These are phyloP conservation scores for Lodderomyces margitis DNA, from an alignment of 1,139 yeast genomes.

Conservation along the genomic window DNA sequence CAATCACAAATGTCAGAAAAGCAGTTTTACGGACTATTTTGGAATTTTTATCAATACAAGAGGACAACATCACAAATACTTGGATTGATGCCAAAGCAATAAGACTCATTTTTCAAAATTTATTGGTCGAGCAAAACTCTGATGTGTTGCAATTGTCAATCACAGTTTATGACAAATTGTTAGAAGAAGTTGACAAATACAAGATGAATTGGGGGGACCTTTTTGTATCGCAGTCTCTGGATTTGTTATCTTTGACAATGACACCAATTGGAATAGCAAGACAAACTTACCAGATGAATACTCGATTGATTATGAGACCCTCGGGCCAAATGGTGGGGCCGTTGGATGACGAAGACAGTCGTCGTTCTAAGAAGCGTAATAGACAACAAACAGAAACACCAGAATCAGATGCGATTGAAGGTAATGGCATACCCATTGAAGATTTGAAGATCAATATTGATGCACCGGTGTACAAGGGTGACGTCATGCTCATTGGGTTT, in stretches of 20 bases:
- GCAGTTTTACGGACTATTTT: conserved; percentile 80
- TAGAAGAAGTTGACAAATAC: conserved; percentile 40
- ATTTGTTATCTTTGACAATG: conserved; percentile 70
- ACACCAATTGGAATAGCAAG: conserved; percentile 96
- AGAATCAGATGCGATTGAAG: conserved; percentile 17
- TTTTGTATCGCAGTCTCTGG: conserved; percentile 46
- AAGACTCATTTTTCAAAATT: conserved; percentile 79
- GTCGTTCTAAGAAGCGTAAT: conserved; percentile 40
- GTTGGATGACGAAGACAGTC: conserved; percentile 18
- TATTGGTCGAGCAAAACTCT: conserved; percentile 82
- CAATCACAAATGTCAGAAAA: conserved; percentile 86
- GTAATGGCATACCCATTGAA: conserved; percentile 49
- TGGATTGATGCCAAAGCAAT: conserved; percentile 80
- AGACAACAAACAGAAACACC: conserved; percentile 18
- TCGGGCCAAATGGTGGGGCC: conserved; percentile 58
- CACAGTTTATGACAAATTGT: conserved; percentile 57
- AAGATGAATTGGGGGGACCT: conserved; percentile 27
- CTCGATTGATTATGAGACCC: conserved; percentile 71
- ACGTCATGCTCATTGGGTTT: conserved; percentile 78
- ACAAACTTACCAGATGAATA: conserved; percentile 81
- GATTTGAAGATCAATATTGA: conserved; percentile 80
- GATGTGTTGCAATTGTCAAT: conserved; percentile 67
- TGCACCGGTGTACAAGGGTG: conserved; percentile 90
- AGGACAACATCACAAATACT: conserved; percentile 60
- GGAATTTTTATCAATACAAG: conserved; percentile 66